These are phyloP conservation scores for Striga asiatica DNA, from an alignment of 257 asterid genomes.

Conservation along the genomic window DNA sequence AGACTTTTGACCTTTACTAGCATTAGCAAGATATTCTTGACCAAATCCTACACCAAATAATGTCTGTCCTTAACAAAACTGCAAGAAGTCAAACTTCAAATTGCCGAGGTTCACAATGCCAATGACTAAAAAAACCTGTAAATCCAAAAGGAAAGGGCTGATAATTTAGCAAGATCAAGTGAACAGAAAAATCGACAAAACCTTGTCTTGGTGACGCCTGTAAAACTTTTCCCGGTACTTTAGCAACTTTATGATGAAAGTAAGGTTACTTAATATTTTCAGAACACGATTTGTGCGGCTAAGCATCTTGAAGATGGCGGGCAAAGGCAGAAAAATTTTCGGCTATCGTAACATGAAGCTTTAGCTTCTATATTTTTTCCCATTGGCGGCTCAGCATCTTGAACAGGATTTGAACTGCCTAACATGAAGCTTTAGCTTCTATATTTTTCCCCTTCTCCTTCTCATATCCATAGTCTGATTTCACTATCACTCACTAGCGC, in stretches of 20 bases:
- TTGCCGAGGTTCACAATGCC: too few species aligned
- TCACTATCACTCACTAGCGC: too few species aligned
- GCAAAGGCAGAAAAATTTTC: not conserved
- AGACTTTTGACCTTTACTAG: conserved; percentile 18
- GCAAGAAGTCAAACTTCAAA: too few species aligned
- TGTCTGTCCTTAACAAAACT: conserved; percentile 81
- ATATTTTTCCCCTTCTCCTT: too few species aligned
- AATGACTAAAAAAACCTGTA: not conserved
- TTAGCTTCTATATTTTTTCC: too few species aligned
- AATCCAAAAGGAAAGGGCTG: not conserved
- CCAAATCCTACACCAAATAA: conserved; percentile 79
- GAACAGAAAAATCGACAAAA: conserved; percentile 9
- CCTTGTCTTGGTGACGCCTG: conserved; percentile 72
- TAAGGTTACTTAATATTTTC: conserved; percentile 24
- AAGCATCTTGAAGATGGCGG: not conserved
- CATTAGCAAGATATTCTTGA: conserved; percentile 38
- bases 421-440: too few species aligned
- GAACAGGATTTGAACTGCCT: too few species aligned
- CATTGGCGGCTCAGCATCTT: too few species aligned
- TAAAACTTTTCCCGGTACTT: conserved; percentile 52
- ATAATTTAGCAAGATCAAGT: not conserved
- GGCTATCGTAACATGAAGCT: too few species aligned
- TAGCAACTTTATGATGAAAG: conserved; percentile 33
- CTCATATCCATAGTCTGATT: too few species aligned
- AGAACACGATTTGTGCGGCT: conserved; percentile 13